Percentiles rank a stretch among this genome's conserved stretches.
Evolutionary conservation across 2,329 filamentous ascomycete species (phyloP).

Genomic region (Biscogniauxia mediterranea): DNA sequence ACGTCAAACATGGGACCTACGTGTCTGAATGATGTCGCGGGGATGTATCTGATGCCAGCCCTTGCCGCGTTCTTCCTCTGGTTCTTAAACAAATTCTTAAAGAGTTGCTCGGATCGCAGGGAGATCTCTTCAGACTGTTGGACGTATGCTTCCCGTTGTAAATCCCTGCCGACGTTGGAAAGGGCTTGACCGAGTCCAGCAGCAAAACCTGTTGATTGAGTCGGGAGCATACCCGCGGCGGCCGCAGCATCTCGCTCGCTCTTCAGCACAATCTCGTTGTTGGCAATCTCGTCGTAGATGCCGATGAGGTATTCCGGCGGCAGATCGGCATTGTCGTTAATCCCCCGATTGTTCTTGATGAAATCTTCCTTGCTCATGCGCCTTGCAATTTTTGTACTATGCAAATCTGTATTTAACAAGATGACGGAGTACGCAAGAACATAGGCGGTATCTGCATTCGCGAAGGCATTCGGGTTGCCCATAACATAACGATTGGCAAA

Average conservation of each 20-base stretch:
- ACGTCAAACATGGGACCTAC: slow-evolving; percentile 98
- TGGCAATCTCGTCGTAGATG: slow-evolving; percentile 90
- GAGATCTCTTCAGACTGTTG: slow-evolving; percentile 94
- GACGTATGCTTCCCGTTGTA: slow-evolving; percentile 88
- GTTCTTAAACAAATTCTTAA: slow-evolving; percentile 87
- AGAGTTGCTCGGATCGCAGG: slow-evolving; percentile 72
- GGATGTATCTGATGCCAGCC: slow-evolving; percentile 73
- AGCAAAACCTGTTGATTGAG: slow-evolving; percentile 66
- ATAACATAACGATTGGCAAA: slow-evolving; percentile 95
- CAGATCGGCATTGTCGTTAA: slow-evolving; percentile 93
- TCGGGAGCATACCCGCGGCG: slow-evolving; percentile 63
- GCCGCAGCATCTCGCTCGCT: slow-evolving; percentile 90
- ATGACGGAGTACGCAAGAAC: slow-evolving; percentile 96
- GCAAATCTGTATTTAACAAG: slow-evolving; percentile 91
- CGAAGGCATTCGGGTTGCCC: slow-evolving; percentile 95
- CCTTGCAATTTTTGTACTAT: slow-evolving; percentile 78
- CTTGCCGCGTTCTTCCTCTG: slow-evolving; percentile 79
- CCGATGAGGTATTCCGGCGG: slow-evolving; percentile 86
- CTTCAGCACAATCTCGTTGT: slow-evolving; percentile 90
- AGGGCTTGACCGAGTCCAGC: slow-evolving; percentile 85
- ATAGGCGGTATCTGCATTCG: slow-evolving; percentile 96
- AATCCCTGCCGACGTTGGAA: slow-evolving; percentile 85
- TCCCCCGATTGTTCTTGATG: slow-evolving; percentile 97
- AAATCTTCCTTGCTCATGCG: slow-evolving; percentile 97
- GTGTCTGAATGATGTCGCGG: slow-evolving; percentile 89